phyloP scores from a whole-genome alignment of 768 basidiomycete species.

The Inosperma sp. region DNA sequence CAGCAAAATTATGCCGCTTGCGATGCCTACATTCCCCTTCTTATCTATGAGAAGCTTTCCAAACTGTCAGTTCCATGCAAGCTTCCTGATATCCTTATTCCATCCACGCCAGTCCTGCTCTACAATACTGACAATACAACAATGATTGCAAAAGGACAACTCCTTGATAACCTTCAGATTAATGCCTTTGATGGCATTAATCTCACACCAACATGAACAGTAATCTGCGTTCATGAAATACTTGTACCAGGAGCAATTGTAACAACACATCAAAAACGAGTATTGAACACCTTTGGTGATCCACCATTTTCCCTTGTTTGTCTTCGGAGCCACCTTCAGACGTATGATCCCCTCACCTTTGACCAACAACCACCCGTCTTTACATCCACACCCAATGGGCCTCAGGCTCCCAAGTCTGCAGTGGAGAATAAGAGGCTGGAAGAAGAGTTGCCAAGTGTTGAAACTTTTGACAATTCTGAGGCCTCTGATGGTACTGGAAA shows the following conservation, averaged over 20 bases:
- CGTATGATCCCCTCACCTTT: conserved; percentile 2
- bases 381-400: not conserved
- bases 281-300: conserved; percentile 14
- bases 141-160: conserved; percentile 6
- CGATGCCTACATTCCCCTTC: conserved; percentile 16
- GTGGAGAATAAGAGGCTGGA: conserved; percentile 9
- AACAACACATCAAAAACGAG: conserved; percentile 11
- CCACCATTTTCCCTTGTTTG: conserved; percentile 15
- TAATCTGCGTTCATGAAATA: conserved; percentile 13
- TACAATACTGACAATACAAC: conserved; percentile 11
- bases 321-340: conserved; percentile 7
- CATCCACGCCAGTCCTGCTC: conserved; percentile 10
- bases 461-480: not conserved
- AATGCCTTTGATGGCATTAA: conserved; percentile 7
- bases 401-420: not conserved
- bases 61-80: conserved; percentile 16
- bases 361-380: not conserved
- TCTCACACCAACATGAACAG: conserved; percentile 3
- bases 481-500: not conserved
- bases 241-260: conserved; percentile 19
- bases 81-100: not conserved
- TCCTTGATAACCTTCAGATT: not conserved
- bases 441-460: conserved; percentile 18
- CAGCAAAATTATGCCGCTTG: conserved; percentile 16
- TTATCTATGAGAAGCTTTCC: conserved; percentile 21